Evolutionary conservation across 2,329 filamentous ascomycete species (phyloP).

Genomic region (Clonostachys byssicola): DNA sequence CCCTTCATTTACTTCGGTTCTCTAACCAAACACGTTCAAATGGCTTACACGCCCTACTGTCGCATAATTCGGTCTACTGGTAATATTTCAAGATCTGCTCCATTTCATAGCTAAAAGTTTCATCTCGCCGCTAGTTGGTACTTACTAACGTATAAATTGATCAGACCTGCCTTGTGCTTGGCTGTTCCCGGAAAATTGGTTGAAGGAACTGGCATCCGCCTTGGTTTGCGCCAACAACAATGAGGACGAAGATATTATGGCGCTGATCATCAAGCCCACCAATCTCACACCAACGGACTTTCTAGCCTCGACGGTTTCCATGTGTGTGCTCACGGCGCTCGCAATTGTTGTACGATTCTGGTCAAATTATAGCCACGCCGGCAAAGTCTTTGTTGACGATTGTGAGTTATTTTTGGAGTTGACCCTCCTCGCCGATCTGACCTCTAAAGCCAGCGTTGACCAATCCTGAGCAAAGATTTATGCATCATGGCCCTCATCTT

Average conservation of each 20-base stretch:
- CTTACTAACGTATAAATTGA: too few species aligned
- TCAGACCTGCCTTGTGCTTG: too few species aligned
- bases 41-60: too few species aligned
- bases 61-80: too few species aligned
- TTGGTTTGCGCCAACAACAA: too few species aligned
- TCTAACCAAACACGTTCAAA: too few species aligned
- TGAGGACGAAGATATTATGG: background rate
- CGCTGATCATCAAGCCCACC: background rate
- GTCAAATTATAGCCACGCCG: background rate
- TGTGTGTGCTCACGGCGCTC: background rate
- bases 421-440: background rate
- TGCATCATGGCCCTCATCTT: background rate
- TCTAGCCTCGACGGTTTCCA: background rate
- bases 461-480: background rate
- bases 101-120: too few species aligned
- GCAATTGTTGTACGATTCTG: background rate
- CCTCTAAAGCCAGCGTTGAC: background rate
- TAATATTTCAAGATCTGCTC: too few species aligned
- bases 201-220: too few species aligned
- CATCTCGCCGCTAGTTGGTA: too few species aligned
- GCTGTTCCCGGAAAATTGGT: too few species aligned
- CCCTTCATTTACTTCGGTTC: too few species aligned
- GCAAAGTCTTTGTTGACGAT: background rate
- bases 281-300: background rate
- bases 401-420: background rate